Percentiles rank a stretch among this genome's conserved stretches.
phyloP scores from a whole-genome alignment of 371 early-diverging fungal genomes.

The Mortierella sp. region DNA sequence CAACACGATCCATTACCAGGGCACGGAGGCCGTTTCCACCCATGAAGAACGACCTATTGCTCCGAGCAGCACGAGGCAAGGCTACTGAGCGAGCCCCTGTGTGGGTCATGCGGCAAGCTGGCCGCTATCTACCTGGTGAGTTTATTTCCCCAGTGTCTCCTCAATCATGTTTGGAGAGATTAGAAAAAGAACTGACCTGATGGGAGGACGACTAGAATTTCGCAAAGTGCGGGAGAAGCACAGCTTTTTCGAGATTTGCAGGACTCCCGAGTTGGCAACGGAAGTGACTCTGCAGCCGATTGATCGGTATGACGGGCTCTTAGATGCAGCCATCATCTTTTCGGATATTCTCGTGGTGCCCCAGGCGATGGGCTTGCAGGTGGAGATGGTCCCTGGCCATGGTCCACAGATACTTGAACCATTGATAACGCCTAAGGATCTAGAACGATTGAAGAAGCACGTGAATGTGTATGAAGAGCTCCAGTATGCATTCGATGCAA shows the following conservation, averaged over 20 bases:
- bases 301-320: conserved; percentile 86
- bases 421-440: conserved; percentile 76
- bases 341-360: conserved; percentile 97
- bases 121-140: conserved; percentile 93
- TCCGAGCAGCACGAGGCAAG: conserved; percentile 89
- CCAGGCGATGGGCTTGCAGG: conserved; percentile 95
- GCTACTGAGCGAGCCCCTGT: conserved; percentile 90
- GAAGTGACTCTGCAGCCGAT: conserved; percentile 96
- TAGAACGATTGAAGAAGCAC: conserved; percentile 68
- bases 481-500: conserved; percentile 93
- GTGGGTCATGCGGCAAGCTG: conserved; percentile 99
- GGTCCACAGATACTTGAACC: conserved; percentile 95
- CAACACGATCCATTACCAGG: neutral
- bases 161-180: no score
- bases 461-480: conserved; percentile 82
- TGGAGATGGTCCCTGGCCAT: conserved; percentile 91
- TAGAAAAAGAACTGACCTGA: no score
- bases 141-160: no score
- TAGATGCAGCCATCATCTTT: conserved; percentile 98
- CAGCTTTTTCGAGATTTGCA: conserved; percentile 95
- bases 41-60: conserved; percentile 90
- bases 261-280: conserved; percentile 93
- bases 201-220: no score
- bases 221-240: conserved; percentile 82
- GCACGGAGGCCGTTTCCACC: conserved; percentile 68